A percentile compares a stretch with the other conserved stretches of the same genome.
These are phyloP conservation scores for Porcisia deanei DNA, from an alignment of 208 protist genomes.

Conservation along the genomic window DNA sequence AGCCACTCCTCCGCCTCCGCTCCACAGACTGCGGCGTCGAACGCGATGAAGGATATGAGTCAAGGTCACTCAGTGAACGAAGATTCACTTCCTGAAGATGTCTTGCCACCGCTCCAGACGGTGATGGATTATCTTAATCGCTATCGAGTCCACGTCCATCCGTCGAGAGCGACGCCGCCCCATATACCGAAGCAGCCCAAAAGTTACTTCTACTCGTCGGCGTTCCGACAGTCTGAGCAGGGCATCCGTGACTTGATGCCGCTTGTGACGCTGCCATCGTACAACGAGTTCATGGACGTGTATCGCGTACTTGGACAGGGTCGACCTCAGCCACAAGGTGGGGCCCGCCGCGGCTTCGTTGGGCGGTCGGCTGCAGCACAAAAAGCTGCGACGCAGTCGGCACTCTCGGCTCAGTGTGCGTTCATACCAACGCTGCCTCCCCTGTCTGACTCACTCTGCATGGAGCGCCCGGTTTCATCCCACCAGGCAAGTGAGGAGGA, in stretches of 20 bases:
- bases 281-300: slow-evolving; percentile 91
- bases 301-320: slow-evolving; percentile 47
- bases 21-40: neutral
- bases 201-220: slow-evolving; percentile 65
- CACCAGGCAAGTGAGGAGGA: slow-evolving; percentile 6
- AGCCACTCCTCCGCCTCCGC: slow-evolving; percentile 1
- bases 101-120: neutral
- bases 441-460: neutral
- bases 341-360: neutral
- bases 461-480: neutral
- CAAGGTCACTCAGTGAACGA: neutral
- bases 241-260: slow-evolving; percentile 8
- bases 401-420: neutral
- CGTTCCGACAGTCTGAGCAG: slow-evolving; percentile 12
- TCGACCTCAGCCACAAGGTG: neutral
- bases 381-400: neutral
- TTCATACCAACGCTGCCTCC: slow-evolving; percentile 1
- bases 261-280: slow-evolving; percentile 81
- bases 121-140: slow-evolving; percentile 18
- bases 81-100: neutral
- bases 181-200: slow-evolving; percentile 56
- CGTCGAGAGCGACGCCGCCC: slow-evolving; percentile 3
- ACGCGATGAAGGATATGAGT: no score
- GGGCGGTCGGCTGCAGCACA: neutral
- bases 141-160: slow-evolving; percentile 19